A percentile compares a stretch with the other conserved stretches of the same genome.
Conservation (phyloP, 495 filamentous ascomycete genomes). For the Clavariopsis aquatica region DNA sequence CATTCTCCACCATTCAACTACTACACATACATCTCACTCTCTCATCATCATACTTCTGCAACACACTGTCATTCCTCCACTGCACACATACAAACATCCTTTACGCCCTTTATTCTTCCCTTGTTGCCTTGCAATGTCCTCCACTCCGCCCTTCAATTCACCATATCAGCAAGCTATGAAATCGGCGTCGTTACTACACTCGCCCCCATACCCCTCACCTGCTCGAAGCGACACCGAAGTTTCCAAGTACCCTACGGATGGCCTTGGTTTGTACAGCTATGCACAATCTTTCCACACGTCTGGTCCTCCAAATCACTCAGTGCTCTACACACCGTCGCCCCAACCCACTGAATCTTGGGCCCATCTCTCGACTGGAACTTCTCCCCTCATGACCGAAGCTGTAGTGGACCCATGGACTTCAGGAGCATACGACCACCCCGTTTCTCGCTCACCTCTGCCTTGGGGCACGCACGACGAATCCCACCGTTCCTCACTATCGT, state of each 20-base stretch:
- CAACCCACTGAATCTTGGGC: slow-evolving; percentile 35
- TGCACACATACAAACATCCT: not conserved
- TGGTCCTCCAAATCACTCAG: slow-evolving; percentile 10
- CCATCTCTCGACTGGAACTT: slow-evolving; percentile 23
- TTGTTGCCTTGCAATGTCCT: slow-evolving; percentile 15
- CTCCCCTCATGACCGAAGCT: slow-evolving; percentile 32
- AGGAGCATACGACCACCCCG: slow-evolving; percentile 25
- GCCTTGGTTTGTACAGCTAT: slow-evolving; percentile 36
- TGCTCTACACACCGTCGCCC: slow-evolving; percentile 33
- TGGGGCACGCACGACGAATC: slow-evolving; percentile 23
- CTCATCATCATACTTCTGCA: not conserved
- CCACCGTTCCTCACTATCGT: slow-evolving; percentile 36
- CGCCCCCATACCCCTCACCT: slow-evolving; percentile 35
- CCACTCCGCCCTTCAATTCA: slow-evolving; percentile 35
- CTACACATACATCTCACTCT: not conserved
- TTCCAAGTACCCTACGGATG: slow-evolving; percentile 28
- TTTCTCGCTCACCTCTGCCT: slow-evolving; percentile 30
- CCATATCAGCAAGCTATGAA: slow-evolving; percentile 35
- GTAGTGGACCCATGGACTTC: slow-evolving; percentile 25
- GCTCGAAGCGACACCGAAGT: slow-evolving; percentile 33
- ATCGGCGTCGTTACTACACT: slow-evolving; percentile 20
- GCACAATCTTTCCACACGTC: slow-evolving; percentile 14
- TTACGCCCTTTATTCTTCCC: not conserved
- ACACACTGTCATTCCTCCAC: not conserved
- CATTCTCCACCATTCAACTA: not conserved